Evolutionary conservation across 1,284 basidiomycete species (phyloP), one percentile per base, ranked within the genome.

Genomic region (Ceratobasidium papillatum): DNA sequence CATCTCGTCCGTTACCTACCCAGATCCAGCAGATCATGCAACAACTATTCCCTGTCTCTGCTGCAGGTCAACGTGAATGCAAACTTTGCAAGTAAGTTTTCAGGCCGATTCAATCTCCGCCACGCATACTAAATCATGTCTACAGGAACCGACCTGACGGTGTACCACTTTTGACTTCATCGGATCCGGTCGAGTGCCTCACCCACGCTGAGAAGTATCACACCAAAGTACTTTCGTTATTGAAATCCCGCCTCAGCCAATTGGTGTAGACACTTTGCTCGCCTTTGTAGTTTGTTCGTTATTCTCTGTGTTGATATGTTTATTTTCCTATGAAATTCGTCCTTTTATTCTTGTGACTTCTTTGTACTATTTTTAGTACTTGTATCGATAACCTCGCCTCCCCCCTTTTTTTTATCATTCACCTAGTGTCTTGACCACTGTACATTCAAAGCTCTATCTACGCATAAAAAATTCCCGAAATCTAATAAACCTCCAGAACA

Each of bases 401-500:
- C 14, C 30, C 45, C 19, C n/a, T 7, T 9, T 9, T 49, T 41
- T 30, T 27, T n/a, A 12, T 52, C 49, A 34, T 22, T 25, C 47
- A 64, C 45, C 12, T 62, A 41, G 2, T 14, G 19, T 63, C 19
- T 47, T 12, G 22, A 51, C 27, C 27, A 22, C 11, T 14, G 30
- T 51, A 8, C 63, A 49, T 65, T 63, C 27, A 51, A 49, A 38
- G 12, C 32, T 32, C 19, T 14, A 54, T 68, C n/a, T 54, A 34
- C 19, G 25, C 30, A 32, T 51, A 22, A 25, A 63, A 47, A 61
- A 7, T 32, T 47, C 9, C 25, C 3, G 27, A 25, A n/a, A 38
- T 74, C 72, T 71, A 78, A 74, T 72, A 72, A 59, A 97, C 96
- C 88, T 99, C 97, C 54, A 99, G 88, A 17, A 99, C 96, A 83